Conservation (phyloP, 768 basidiomycete genomes). For the Naganishia friedmannii region DNA sequence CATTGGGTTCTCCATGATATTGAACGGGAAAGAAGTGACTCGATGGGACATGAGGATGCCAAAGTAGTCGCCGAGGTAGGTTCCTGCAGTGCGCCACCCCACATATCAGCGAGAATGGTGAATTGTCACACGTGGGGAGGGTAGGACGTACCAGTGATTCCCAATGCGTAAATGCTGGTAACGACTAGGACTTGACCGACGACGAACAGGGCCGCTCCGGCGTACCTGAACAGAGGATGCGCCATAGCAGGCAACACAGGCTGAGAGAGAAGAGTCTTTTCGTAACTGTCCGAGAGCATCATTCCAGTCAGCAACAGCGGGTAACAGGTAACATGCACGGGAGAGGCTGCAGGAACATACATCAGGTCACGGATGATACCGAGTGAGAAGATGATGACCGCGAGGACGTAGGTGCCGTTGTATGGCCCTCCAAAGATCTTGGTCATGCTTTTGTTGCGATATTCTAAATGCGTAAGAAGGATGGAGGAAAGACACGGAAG, state of each 20-base stretch:
- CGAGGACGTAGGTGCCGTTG: slow-evolving; percentile 81
- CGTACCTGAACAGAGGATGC: slow-evolving; percentile 61
- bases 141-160: slow-evolving; percentile 64
- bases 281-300: slow-evolving; percentile 59
- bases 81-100: slow-evolving; percentile 54
- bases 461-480: slow-evolving; percentile 56
- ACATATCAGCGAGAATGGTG: neutral
- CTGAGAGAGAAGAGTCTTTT: slow-evolving; percentile 70
- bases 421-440: slow-evolving; percentile 70
- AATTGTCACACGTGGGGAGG: neutral
- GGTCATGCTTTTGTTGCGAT: slow-evolving; percentile 82
- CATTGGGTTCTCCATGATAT: slow-evolving; percentile 89
- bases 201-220: slow-evolving; percentile 59
- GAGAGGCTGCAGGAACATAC: slow-evolving; percentile 57
- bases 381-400: slow-evolving; percentile 75
- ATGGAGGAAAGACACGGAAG: no score
- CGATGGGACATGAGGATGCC: slow-evolving; percentile 66
- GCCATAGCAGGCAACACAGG: slow-evolving; percentile 68
- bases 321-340: neutral
- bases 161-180: slow-evolving; percentile 82
- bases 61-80: slow-evolving; percentile 63
- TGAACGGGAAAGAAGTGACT: slow-evolving; percentile 97
- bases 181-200: slow-evolving; percentile 81
- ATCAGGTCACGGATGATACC: slow-evolving; percentile 81
- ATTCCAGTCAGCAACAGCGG: neutral